Evolutionary conservation across 352 stramenopile genomes (phyloP).

Genomic region (Pythium rhizo-oryzae): DNA sequence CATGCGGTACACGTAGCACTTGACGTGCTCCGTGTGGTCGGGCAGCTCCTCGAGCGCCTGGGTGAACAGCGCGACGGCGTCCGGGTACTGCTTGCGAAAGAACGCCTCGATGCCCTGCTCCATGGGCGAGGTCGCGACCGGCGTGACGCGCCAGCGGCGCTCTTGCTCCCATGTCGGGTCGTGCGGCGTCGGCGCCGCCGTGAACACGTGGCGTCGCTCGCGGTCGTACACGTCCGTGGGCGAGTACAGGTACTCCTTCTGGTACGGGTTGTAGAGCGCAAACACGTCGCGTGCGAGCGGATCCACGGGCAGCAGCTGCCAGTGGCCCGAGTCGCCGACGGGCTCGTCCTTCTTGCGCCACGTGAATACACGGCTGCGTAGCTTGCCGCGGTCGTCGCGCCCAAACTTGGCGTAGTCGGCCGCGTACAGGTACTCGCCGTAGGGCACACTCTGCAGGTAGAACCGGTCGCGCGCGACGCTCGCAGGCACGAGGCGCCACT

Average conservation of each 20-base stretch:
- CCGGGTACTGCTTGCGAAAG: conserved; percentile 59
- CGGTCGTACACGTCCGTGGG: conserved; percentile 52
- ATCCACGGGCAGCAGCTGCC: conserved; percentile 60
- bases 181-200: conserved; percentile 29
- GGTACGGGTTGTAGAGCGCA: conserved; percentile 76
- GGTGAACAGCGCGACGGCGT: conserved; percentile 55
- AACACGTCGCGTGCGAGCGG: conserved; percentile 51
- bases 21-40: conserved; percentile 71
- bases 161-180: conserved; percentile 36
- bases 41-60: conserved; percentile 44
- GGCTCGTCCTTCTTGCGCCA: conserved; percentile 54
- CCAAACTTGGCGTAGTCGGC: conserved; percentile 75
- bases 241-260: conserved; percentile 72
- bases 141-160: conserved; percentile 53
- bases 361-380: conserved; percentile 67
- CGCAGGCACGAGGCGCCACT: conserved; percentile 63
- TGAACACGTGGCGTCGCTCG: conserved; percentile 58
- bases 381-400: conserved; percentile 48
- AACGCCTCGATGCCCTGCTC: conserved; percentile 74
- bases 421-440: conserved; percentile 65
- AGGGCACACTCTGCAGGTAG: conserved; percentile 58
- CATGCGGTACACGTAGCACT: conserved; percentile 79
- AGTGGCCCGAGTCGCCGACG: conserved; percentile 55
- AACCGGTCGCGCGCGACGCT: conserved; percentile 64
- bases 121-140: conserved; percentile 44